These are phyloP conservation scores for Datisca glomerata DNA, from an alignment of 306 rosid genomes.

Conservation along the genomic window DNA sequence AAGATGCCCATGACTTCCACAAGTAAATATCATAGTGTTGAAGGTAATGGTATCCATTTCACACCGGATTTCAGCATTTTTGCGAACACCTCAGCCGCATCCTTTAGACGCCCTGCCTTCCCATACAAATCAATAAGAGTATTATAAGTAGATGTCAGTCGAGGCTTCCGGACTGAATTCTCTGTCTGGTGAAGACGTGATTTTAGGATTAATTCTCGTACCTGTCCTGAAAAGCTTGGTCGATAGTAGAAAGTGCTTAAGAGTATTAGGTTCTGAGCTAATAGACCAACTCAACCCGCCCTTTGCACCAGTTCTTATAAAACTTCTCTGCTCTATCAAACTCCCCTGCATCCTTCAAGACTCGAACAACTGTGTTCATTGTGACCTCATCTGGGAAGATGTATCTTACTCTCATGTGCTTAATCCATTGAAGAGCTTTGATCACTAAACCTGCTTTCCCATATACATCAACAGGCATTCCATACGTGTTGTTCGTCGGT, in stretches of 20 bases:
- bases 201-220: conserved; percentile 30
- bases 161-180: conserved; percentile 30
- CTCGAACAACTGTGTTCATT: conserved; percentile 73
- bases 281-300: conserved; percentile 53
- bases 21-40: conserved; percentile 72
- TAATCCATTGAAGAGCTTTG: conserved; percentile 82
- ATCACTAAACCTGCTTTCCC: conserved; percentile 70
- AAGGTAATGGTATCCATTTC: conserved; percentile 62
- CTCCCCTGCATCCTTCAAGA: conserved; percentile 63
- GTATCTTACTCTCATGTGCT: conserved; percentile 63
- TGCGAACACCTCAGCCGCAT: conserved; percentile 67
- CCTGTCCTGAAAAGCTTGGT: conserved; percentile 88
- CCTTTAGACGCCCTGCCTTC: conserved; percentile 68
- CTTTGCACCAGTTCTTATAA: conserved; percentile 65
- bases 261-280: conserved; percentile 36
- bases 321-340: conserved; percentile 63
- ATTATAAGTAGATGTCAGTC: conserved; percentile 59
- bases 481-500: conserved; percentile 62
- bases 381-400: conserved; percentile 84
- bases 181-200: conserved; percentile 11
- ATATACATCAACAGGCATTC: conserved; percentile 74
- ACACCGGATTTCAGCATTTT: conserved; percentile 81
- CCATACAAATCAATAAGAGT: conserved; percentile 80
- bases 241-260: conserved; percentile 72
- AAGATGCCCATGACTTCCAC: conserved; percentile 73